These are phyloP conservation scores for Anisodus acutangulus DNA, from an alignment of 257 asterid species.

Conservation along the genomic window DNA sequence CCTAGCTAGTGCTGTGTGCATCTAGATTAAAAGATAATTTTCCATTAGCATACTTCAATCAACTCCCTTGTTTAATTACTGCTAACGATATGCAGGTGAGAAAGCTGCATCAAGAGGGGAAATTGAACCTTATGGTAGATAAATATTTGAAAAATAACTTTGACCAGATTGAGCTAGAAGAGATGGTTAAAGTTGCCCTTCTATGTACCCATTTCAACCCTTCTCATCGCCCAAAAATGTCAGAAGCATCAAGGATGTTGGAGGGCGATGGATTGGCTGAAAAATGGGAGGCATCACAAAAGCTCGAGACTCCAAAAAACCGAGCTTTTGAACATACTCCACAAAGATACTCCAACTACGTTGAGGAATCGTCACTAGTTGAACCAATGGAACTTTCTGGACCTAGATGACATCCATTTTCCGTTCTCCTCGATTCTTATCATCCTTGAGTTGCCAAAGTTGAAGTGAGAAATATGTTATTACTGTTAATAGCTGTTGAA, in stretches of 20 bases:
- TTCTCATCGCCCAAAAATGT: conserved; percentile 83
- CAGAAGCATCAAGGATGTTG: conserved; percentile 88
- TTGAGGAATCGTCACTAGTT: conserved; percentile 80
- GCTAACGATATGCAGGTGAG: conserved; percentile 55
- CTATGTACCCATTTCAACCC: conserved; percentile 85
- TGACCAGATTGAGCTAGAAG: conserved; percentile 70
- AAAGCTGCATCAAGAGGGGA: conserved; percentile 81
- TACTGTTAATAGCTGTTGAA: conserved; percentile 54
- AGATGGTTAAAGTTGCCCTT: conserved; percentile 87
- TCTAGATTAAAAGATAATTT: not conserved
- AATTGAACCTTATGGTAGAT: conserved; percentile 72
- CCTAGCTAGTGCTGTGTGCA: not conserved
- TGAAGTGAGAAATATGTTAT: conserved; percentile 21
- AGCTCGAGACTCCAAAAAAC: conserved; percentile 56
- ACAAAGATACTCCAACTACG: conserved; percentile 77
- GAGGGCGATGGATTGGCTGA: conserved; percentile 92
- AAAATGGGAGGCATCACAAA: conserved; percentile 92
- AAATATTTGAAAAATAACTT: conserved; percentile 61
- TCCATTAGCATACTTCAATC: not conserved
- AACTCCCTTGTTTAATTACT: not conserved
- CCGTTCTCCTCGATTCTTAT: not conserved
- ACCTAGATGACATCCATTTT: conserved; percentile 65
- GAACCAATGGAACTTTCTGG: conserved; percentile 97
- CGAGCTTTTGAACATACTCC: conserved; percentile 55
- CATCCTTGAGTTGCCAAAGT: conserved; percentile 17